Percentiles rank a stretch among this genome's conserved stretches.
Evolutionary conservation across 768 basidiomycete genomes (phyloP).

Genomic region (Panellus pusillus): DNA sequence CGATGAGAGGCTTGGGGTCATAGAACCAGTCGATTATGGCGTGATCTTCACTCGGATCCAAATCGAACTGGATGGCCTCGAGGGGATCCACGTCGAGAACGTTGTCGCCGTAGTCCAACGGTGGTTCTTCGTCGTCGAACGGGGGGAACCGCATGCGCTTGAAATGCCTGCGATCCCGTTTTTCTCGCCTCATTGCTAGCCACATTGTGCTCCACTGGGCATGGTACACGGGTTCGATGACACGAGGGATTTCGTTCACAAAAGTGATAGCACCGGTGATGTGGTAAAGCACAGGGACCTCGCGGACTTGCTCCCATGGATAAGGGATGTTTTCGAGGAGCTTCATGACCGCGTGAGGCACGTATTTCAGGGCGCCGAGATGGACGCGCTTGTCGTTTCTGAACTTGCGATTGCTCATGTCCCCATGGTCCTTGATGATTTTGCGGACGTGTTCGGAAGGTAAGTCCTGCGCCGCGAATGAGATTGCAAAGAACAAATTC

Average conservation of each 20-base stretch:
- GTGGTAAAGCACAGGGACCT: conserved; percentile 97
- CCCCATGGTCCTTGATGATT: conserved; percentile 99
- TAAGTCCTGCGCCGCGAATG: conserved; percentile 59
- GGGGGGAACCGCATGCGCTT: conserved; percentile 99
- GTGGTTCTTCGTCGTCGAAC: conserved; percentile 99
- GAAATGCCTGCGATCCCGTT: conserved; percentile 97
- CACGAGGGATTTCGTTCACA: conserved; percentile 95
- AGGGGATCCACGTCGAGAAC: conserved; percentile 96
- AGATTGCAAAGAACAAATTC: conserved; percentile 22
- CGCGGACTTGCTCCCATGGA: conserved; percentile 99
- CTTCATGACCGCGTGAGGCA: conserved; percentile 99
- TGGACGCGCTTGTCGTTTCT: conserved; percentile 99
- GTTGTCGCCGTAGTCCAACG: conserved; percentile 98
- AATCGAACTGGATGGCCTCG: conserved; percentile 95
- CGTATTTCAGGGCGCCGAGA: conserved; percentile 96
- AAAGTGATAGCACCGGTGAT: conserved; percentile 99
- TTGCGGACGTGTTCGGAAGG: conserved; percentile 98
- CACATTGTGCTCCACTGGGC: conserved; percentile 99
- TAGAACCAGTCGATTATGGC: conserved; percentile 99
- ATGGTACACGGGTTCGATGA: conserved; percentile 97
- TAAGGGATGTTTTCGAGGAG: conserved; percentile 97
- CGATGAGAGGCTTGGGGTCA: conserved; percentile 91
- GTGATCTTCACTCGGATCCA: conserved; percentile 88
- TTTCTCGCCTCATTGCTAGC: conserved; percentile 98
- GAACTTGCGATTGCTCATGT: conserved; percentile 99